Evolutionary conservation across 257 asterid species (phyloP).

Genomic region (Striga asiatica): DNA sequence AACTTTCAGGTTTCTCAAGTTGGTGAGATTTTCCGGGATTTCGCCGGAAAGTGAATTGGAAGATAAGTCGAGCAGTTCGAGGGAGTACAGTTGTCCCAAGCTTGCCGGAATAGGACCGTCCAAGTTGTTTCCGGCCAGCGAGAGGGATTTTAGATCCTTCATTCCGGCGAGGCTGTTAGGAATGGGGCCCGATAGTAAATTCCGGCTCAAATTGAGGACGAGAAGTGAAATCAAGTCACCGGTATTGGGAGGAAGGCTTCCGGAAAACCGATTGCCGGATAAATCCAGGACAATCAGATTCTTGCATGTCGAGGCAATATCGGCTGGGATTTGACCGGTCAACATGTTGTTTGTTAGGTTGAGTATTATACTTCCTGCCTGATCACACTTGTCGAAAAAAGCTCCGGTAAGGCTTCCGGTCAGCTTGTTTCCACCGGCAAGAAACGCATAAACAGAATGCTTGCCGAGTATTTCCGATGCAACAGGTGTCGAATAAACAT

Average conservation of each 20-base stretch:
- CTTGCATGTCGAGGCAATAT: constrained; percentile 35
- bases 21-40: constrained; percentile 46
- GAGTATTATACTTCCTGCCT: constrained; percentile 35
- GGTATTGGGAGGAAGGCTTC: constrained; percentile 39
- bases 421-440: constrained; percentile 53
- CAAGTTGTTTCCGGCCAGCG: constrained; percentile 53
- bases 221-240: constrained; percentile 38
- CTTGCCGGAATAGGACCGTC: constrained; percentile 54
- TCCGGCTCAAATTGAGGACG: constrained; percentile 53
- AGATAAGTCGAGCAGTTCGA: constrained; percentile 55
- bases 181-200: constrained; percentile 42
- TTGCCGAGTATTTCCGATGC: constrained; percentile 36
- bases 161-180: constrained; percentile 49
- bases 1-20: constrained; percentile 42
- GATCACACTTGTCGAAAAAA: constrained; percentile 43
- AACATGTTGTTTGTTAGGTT: constrained; percentile 41
- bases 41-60: constrained; percentile 50
- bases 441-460: constrained; percentile 45
- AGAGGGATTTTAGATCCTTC: constrained; percentile 36
- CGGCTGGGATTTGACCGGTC: constrained; percentile 41
- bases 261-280: constrained; percentile 47
- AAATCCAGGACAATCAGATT: constrained; percentile 43
- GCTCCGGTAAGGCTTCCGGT: constrained; percentile 44
- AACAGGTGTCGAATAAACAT: constrained; percentile 34
- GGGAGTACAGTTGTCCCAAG: constrained; percentile 35